A percentile compares a stretch with the other conserved stretches of the same genome.
Conservation (phyloP, 768 basidiomycete species). For the Favolaschia claudopus region DNA sequence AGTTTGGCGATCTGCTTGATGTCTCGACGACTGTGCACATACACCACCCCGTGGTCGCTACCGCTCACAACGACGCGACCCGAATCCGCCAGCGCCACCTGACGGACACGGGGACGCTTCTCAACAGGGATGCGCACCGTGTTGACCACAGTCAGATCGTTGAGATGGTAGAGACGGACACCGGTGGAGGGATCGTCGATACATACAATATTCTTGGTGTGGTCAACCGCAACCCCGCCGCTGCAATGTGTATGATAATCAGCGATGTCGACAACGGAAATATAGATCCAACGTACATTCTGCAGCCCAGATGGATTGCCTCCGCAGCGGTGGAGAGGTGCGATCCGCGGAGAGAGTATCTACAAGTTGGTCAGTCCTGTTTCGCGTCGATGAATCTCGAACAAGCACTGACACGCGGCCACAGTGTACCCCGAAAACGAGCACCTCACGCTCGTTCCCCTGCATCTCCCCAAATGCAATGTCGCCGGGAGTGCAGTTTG, state of each 20-base stretch:
- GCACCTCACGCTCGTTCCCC: constrained; percentile 8
- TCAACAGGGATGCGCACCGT: neutral
- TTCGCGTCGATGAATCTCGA: neutral
- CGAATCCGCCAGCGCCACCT: constrained; percentile 16
- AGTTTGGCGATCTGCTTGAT: constrained; percentile 2
- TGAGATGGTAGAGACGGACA: constrained; percentile 1
- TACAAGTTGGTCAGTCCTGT: neutral
- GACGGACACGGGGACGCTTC: constrained; percentile 2
- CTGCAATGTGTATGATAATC: constrained; percentile 7
- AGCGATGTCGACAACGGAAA: neutral
- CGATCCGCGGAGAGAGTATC: constrained; percentile 6
- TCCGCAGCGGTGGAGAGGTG: neutral
- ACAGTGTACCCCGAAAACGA: constrained; percentile 23
- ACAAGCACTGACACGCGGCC: constrained; percentile 22
- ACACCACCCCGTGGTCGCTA: constrained; percentile 27
- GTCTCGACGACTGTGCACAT: constrained; percentile 11
- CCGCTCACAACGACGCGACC: constrained; percentile 17
- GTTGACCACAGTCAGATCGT: neutral
- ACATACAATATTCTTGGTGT: constrained; percentile 18
- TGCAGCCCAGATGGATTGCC: constrained; percentile 9
- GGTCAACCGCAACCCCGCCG: constrained; percentile 14
- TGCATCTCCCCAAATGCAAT: constrained; percentile 19
- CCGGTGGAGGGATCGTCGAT: constrained; percentile 9
- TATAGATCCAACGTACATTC: constrained; percentile 13
- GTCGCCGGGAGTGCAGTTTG: constrained; percentile 16